Evolutionary conservation across 257 asterid species (phyloP).

Genomic region (Nicotiana knightiana): DNA sequence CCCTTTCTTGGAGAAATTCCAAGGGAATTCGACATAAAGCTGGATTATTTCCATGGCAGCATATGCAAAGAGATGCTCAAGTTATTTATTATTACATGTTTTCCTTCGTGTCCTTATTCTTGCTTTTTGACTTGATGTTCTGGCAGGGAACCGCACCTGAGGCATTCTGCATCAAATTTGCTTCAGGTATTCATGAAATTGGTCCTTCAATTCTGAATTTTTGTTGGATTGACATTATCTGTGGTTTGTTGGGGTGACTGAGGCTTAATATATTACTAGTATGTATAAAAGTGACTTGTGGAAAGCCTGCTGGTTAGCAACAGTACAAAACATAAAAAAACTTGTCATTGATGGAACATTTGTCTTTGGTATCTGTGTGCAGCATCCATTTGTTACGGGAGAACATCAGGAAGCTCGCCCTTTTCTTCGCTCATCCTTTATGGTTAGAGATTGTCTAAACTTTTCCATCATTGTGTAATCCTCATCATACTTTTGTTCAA

Average conservation of each 20-base stretch:
- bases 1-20: not conserved
- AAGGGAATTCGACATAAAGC: not conserved
- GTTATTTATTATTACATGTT: not conserved
- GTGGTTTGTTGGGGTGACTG: not conserved
- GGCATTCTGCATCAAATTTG: conserved; percentile 83
- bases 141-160: conserved; percentile 83
- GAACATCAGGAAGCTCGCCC: conserved; percentile 54
- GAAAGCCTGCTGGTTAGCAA: not conserved
- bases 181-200: conserved; percentile 50
- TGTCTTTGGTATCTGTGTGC: conserved; percentile 31
- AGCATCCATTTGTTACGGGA: conserved; percentile 97
- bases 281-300: not conserved
- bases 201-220: not conserved
- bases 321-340: not conserved
- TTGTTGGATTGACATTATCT: not conserved
- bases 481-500: not conserved
- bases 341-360: not conserved
- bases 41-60: conserved; percentile 1
- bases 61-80: not conserved
- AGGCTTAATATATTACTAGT: not conserved
- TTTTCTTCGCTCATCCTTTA: conserved; percentile 42
- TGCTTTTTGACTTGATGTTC: conserved; percentile 17
- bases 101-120: conserved; percentile 7
- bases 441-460: conserved; percentile 43
- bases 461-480: conserved; percentile 5